Evolutionary conservation across 257 asterid genomes (phyloP), one percentile per base, ranked within the genome.

Genomic region (Solanum bukasovii): DNA sequence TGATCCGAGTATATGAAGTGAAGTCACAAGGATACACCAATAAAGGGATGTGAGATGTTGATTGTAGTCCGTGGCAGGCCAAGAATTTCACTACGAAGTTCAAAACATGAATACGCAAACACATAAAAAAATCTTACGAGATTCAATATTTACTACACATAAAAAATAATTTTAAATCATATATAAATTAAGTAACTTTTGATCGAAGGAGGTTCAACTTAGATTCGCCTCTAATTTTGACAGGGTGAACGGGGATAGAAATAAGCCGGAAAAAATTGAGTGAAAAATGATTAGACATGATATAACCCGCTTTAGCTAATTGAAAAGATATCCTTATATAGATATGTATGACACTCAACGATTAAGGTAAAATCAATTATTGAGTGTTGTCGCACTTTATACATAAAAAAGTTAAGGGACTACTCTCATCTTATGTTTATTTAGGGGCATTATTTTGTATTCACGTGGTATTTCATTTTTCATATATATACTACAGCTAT

Each of bases 341-440:
- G 13, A 0, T 1, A 7, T 9, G 11, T 9, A 61, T 9, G 3
- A 9, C 13, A 9, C 0, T 23, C 7, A 1, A 23, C 0, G 0
- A 9, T 23, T 63, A 63, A 4, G 13, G 1, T 63, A 23, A n/a
- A n/a, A 4, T 7, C 2, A 8, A 0, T 23, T n/a, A 4, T n/a
- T 1, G 6, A n/a, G 6, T 63, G 3, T n/a, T 63, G 6, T 63
- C 16, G 0, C 14, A n/a, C 13, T n/a, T n/a, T 63, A 11, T 63
- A 63, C 49, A 13, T 59, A 3, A 2, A 59, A 21, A 59, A 59
- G 5, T 21, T 5, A 42, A 42, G 11, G 67, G 11, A 21, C 5
- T 59, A 20, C 0, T 20, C 67, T 59, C 67, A 23, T 59, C 67
- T 59, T 46, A 1, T 46, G 6, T 46, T 46, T 46, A 13, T 13